Conservation (phyloP, 2,329 filamentous ascomycete species). For the Gnomoniopsis smithogilvyi region DNA sequence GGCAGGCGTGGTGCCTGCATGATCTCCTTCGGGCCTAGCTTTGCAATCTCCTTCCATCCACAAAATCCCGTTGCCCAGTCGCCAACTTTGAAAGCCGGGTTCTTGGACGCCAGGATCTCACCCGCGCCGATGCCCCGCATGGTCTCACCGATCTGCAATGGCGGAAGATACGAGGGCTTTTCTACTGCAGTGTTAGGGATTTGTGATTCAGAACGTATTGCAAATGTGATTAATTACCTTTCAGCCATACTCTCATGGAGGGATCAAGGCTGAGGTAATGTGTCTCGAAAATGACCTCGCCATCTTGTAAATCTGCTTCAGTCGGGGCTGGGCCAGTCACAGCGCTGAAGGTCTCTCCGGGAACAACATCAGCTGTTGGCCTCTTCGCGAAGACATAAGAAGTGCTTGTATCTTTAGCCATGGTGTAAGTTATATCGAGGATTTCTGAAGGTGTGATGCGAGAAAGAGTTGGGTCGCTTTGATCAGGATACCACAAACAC, state of each 20-base stretch:
- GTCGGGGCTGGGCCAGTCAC: slow-evolving; percentile 49
- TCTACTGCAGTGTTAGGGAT: slow-evolving; percentile 3
- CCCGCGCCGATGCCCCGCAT: slow-evolving; percentile 58
- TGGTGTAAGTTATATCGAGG: not conserved
- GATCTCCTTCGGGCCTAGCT: slow-evolving; percentile 42
- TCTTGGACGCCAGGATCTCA: slow-evolving; percentile 48
- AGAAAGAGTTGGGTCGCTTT: not conserved
- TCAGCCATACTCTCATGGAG: slow-evolving; percentile 63
- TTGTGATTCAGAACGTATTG: not conserved
- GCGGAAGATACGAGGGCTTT: slow-evolving; percentile 50
- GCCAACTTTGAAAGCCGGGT: slow-evolving; percentile 43
- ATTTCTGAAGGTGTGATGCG: not conserved
- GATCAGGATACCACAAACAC: not conserved
- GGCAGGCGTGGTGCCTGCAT: slow-evolving; percentile 24
- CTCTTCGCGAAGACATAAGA: slow-evolving; percentile 56
- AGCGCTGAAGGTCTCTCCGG: slow-evolving; percentile 61
- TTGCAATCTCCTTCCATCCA: slow-evolving; percentile 58
- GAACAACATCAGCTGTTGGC: slow-evolving; percentile 57
- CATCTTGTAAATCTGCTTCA: slow-evolving; percentile 44
- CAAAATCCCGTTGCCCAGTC: slow-evolving; percentile 46
- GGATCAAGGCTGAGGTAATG: slow-evolving; percentile 61
- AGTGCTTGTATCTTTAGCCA: slow-evolving; percentile 14
- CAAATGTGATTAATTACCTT: slow-evolving; percentile 26
- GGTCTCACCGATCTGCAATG: slow-evolving; percentile 56
- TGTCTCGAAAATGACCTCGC: slow-evolving; percentile 47